Evolutionary conservation across 2,329 filamentous ascomycete genomes (phyloP), one percentile per base, ranked within the genome.

Genomic region (Fusarium begoniae): DNA sequence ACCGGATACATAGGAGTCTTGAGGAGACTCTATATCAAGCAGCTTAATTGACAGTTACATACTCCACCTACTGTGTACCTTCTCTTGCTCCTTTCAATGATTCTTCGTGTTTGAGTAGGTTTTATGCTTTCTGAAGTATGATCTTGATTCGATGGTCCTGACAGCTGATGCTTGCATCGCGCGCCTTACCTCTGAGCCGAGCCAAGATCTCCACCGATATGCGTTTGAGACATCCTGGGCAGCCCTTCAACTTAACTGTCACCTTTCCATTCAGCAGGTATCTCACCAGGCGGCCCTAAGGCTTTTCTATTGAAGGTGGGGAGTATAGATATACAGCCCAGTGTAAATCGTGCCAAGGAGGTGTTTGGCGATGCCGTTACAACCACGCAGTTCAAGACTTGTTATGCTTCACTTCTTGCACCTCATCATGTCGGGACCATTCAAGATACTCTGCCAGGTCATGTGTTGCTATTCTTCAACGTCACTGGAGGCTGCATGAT

Each of bases 331-430:
- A 11, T 5, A 11, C 1, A n/a, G 14, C 22, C 41, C n/a, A n/a
- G 0, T 24, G 41, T 17, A 6, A n/a, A 4, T n/a, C 6, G 1
- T 6, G 22, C 22, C 14, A n/a, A n/a, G 14, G 9, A n/a, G 24
- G 41, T 8, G 1, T 9, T 43, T 22, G 8, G 14, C 20, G 0
- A n/a, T 22, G 40, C 1, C 4, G 13, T 3, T 22, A 4, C 20
- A 14, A 1, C 13, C 13, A 41, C 14, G 13, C 8, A 43, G 14
- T 11, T 43, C 41, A n/a, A 11, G 22, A 10, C 22, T 43, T 14
- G 41, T 43, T 15, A 24, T n/a, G 5, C 6, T n/a, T 20, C 18
- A 20, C 5, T 15, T 14, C 7, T n/a, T n/a, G 14, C 0, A 14
- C 2, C 13, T 15, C 22, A n/a, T 10, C 8, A 10, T 15, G 5